Evolutionary conservation across 169 alveolate genomes (phyloP).

Genomic region (Eimeria falciformis): DNA sequence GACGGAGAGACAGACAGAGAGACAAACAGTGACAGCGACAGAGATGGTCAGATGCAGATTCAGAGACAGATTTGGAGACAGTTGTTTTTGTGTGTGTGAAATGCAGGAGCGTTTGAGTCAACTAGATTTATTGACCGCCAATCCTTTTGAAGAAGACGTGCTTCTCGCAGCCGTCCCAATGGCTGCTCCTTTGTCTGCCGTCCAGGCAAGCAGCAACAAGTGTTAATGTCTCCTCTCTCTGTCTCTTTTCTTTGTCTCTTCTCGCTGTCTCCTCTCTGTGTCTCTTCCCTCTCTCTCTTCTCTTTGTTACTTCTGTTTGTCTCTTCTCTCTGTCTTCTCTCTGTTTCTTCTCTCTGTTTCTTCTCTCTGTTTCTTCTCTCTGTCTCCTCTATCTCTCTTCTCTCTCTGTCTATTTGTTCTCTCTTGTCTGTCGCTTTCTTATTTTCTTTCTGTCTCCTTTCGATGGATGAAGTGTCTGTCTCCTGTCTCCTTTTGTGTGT

Average conservation of each 20-base stretch:
- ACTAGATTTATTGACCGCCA: background rate
- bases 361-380: no score
- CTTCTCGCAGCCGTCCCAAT: background rate
- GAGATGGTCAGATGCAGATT: background rate
- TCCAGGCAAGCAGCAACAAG: slow-evolving; percentile 2
- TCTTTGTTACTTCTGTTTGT: background rate
- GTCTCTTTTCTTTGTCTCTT: no score
- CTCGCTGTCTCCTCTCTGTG: no score
- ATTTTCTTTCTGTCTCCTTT: no score
- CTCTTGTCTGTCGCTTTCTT: no score
- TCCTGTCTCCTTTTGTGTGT: no score
- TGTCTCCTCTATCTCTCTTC: no score
- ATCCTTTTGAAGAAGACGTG: background rate
- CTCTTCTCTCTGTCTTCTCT: no score
- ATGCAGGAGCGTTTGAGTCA: background rate
- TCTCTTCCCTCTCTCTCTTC: background rate
- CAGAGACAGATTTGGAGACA: background rate
- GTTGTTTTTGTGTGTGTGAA: background rate
- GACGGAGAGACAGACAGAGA: slow-evolving; percentile 7
- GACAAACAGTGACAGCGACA: background rate
- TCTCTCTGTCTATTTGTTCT: no score
- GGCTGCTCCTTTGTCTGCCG: background rate
- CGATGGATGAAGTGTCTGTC: no score
- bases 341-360: no score
- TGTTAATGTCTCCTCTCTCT: no score